Evolutionary conservation across 495 filamentous ascomycete species (phyloP), one percentile per base, ranked within the genome.

Genomic region (Pseudotulostoma volvatum): DNA sequence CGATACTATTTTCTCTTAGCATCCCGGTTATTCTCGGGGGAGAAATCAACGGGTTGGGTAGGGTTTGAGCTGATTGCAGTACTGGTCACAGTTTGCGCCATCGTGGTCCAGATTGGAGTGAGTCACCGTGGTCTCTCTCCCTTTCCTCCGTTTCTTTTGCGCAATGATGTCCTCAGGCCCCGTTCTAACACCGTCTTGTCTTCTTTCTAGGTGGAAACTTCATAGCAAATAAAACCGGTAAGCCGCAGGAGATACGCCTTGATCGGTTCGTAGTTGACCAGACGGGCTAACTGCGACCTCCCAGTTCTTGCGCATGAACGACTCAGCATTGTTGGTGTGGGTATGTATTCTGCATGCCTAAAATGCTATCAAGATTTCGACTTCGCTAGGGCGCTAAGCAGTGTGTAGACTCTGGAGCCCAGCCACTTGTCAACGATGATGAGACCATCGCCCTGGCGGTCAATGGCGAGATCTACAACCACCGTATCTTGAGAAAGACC

Each of bases 401-500:
- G 20, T 43, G 31, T 44, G 25, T 48, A 93, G 90, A 93, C 61
- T 82, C 77, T 51, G 90, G 90, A 51, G 90, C 90, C 30, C 90
- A 97, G 61, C 90, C 90, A 36, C 72, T 97, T 34, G 77, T 90
- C 60, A 96, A 82, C 68, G 76, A 85, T 38, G 87, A 94, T 53
- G 79, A 74, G 39, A 79, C 72, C 44, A 76, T 97, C 45, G 77
- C 85, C 41, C 73, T 97, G 36, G 90, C 90, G 42, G 90, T 95
- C 76, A 97, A 97, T 62, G 90, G 90, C 61, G 90, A 97, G 61
- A 97, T 97, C 58, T 97, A 97, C 71, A 97, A 97, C 74, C 90
- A 97, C 64, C 77, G 86, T 45, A 73, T 94, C 47, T 65, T 97
- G 47, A 77, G 90, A 45, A 95, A 94, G 62, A 65, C 62, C 43